Evolutionary conservation across 345 rosid species (phyloP).

Genomic region (Salix caprea): DNA sequence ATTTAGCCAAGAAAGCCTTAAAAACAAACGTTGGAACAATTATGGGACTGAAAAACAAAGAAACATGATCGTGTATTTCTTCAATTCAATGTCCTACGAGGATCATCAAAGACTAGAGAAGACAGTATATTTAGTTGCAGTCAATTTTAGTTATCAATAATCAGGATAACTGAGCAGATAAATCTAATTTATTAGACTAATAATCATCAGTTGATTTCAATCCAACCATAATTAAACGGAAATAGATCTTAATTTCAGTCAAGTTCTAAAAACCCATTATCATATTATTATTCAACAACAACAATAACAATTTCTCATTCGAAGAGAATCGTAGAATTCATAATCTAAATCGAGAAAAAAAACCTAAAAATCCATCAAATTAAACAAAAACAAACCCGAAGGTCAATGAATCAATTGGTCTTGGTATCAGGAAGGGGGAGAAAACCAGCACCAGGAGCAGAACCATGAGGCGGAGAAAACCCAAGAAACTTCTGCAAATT

Average conservation of each 20-base stretch:
- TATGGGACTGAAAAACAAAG: too few relatives aligned
- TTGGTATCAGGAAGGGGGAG: background rate
- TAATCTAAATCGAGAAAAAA: background rate
- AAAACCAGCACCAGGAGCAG: background rate
- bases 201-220: background rate
- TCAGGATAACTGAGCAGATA: background rate
- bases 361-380: slow-evolving; percentile 65
- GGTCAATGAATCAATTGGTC: slow-evolving; percentile 55
- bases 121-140: too few relatives aligned
- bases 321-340: background rate
- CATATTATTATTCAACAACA: background rate
- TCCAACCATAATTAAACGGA: background rate
- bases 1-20: too few relatives aligned
- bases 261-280: background rate
- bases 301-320: background rate
- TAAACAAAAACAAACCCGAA: slow-evolving; percentile 81
- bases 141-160: too few relatives aligned
- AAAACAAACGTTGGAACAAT: too few relatives aligned
- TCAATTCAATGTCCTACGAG: too few relatives aligned
- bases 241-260: background rate
- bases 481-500: background rate
- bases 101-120: too few relatives aligned
- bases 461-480: background rate
- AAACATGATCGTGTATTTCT: too few relatives aligned
- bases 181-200: background rate